Evolutionary conservation across 2,329 filamentous ascomycete species (phyloP).

Genomic region (Sordariomycetes sp.): DNA sequence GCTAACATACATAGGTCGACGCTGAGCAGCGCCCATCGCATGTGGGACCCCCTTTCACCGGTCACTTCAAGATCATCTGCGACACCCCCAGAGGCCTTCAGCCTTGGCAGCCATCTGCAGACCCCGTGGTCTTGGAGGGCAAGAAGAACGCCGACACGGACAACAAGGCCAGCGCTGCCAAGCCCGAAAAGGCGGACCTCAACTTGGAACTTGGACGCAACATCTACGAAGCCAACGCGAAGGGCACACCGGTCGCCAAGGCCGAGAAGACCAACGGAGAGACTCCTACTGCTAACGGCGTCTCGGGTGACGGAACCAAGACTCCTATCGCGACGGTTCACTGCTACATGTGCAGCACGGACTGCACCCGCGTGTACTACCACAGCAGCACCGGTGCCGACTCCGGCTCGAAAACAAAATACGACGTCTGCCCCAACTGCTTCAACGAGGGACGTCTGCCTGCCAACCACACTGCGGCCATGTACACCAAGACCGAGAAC

Average conservation of each 20-base stretch:
- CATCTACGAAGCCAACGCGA: slow-evolving; percentile 87
- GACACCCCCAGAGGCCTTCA: slow-evolving; percentile 93
- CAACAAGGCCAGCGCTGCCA: slow-evolving; percentile 55
- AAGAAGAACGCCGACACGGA: slow-evolving; percentile 62
- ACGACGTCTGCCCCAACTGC: slow-evolving; percentile 87
- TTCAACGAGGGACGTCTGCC: slow-evolving; percentile 80
- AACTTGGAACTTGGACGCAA: slow-evolving; percentile 92
- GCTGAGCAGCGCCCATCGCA: slow-evolving; percentile 90
- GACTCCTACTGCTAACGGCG: slow-evolving; percentile 55
- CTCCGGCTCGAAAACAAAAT: slow-evolving; percentile 59
- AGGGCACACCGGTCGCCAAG: slow-evolving; percentile 62
- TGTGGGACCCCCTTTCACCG: slow-evolving; percentile 92
- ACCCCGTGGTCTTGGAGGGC: slow-evolving; percentile 55
- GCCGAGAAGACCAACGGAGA: slow-evolving; percentile 73
- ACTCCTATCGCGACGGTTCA: slow-evolving; percentile 60
- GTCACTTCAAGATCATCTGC: slow-evolving; percentile 91
- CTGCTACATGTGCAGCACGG: slow-evolving; percentile 86
- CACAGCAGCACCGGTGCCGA: slow-evolving; percentile 44
- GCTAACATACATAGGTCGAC: slow-evolving; percentile 61
- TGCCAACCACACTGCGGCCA: slow-evolving; percentile 63
- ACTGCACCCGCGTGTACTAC: slow-evolving; percentile 64
- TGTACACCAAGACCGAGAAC: slow-evolving; percentile 87
- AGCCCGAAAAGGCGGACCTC: slow-evolving; percentile 66
- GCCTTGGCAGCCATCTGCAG: slow-evolving; percentile 85
- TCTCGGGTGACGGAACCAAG: slow-evolving; percentile 46